Percentiles rank a stretch among this genome's conserved stretches.
phyloP scores from a whole-genome alignment of 78 protist species.

The Planoprotostelium fungivorum region DNA sequence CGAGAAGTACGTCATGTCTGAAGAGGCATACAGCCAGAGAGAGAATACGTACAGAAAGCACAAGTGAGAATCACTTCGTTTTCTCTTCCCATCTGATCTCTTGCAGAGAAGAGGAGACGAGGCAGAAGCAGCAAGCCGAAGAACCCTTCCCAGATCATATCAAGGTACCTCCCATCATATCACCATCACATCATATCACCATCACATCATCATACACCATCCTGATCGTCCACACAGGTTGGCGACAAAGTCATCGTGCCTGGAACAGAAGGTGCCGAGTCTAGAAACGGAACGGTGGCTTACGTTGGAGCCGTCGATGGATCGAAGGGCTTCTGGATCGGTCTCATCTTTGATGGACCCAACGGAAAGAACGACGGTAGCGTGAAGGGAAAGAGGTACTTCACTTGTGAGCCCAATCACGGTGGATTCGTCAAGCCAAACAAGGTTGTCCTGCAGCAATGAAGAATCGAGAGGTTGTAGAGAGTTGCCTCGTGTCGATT shows the following conservation, averaged over 20 bases:
- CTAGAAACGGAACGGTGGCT: slow-evolving; percentile 55
- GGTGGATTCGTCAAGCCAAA: slow-evolving; percentile 56
- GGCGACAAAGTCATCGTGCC: not conserved
- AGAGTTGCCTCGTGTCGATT: no score
- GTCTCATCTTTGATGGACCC: slow-evolving; percentile 78
- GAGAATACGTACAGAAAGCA: slow-evolving; percentile 57
- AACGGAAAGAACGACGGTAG: slow-evolving; percentile 81
- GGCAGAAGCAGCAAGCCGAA: not conserved
- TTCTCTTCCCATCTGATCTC: not conserved
- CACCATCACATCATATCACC: no score
- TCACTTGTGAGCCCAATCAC: slow-evolving; percentile 40
- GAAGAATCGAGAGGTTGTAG: no score
- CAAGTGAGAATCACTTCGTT: not conserved
- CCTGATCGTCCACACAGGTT: slow-evolving; percentile 12
- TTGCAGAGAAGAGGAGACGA: not conserved
- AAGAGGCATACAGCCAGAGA: slow-evolving; percentile 74
- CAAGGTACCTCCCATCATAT: not conserved
- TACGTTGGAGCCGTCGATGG: slow-evolving; percentile 51
- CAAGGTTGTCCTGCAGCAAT: slow-evolving; percentile 47
- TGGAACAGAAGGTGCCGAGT: not conserved
- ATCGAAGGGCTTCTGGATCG: slow-evolving; percentile 66
- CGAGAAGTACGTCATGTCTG: slow-evolving; percentile 67
- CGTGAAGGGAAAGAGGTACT: slow-evolving; percentile 59
- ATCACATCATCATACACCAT: no score
- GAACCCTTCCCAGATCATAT: not conserved